phyloP scores from a whole-genome alignment of 2,329 filamentous ascomycete species.

The Aspergillus ustus region DNA sequence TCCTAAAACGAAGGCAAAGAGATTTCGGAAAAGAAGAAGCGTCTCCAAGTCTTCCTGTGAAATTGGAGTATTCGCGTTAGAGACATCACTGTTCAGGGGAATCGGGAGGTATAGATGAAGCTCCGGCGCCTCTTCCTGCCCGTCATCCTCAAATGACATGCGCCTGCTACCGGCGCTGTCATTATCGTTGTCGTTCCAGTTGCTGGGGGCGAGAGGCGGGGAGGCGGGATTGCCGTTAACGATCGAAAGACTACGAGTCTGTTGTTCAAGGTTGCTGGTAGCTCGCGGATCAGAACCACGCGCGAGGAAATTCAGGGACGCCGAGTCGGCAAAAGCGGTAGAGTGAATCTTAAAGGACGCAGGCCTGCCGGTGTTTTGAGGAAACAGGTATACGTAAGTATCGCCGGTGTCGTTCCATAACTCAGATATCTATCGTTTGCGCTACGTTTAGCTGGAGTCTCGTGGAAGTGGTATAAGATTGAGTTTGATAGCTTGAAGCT shows the following conservation, averaged over 20 bases:
- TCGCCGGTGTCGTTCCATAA: slow-evolving; percentile 68
- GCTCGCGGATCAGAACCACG: slow-evolving; percentile 55
- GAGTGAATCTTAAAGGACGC: slow-evolving; percentile 67
- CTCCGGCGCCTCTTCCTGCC: slow-evolving; percentile 45
- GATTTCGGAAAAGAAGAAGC: slow-evolving; percentile 64
- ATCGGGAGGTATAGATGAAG: slow-evolving; percentile 65
- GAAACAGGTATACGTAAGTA: slow-evolving; percentile 66
- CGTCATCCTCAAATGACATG: slow-evolving; percentile 53
- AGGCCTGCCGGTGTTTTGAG: slow-evolving; percentile 58
- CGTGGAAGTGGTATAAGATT: neutral
- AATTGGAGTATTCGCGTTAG: slow-evolving; percentile 38
- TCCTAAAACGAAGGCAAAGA: slow-evolving; percentile 67
- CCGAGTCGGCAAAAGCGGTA: slow-evolving; percentile 61
- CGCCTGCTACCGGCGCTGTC: slow-evolving; percentile 54
- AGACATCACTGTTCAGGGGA: slow-evolving; percentile 57
- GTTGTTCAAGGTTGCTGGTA: slow-evolving; percentile 40
- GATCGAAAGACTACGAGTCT: slow-evolving; percentile 36
- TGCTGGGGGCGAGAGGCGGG: slow-evolving; percentile 37
- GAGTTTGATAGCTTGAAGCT: neutral
- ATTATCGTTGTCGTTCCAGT: slow-evolving; percentile 41
- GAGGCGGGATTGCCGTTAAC: slow-evolving; percentile 30
- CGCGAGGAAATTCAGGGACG: slow-evolving; percentile 59
- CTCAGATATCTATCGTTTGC: slow-evolving; percentile 54
- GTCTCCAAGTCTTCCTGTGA: slow-evolving; percentile 59
- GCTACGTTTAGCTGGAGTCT: slow-evolving; percentile 10